Conservation (phyloP, 148 eudicot species). For the Fagopyrum esculentum region DNA sequence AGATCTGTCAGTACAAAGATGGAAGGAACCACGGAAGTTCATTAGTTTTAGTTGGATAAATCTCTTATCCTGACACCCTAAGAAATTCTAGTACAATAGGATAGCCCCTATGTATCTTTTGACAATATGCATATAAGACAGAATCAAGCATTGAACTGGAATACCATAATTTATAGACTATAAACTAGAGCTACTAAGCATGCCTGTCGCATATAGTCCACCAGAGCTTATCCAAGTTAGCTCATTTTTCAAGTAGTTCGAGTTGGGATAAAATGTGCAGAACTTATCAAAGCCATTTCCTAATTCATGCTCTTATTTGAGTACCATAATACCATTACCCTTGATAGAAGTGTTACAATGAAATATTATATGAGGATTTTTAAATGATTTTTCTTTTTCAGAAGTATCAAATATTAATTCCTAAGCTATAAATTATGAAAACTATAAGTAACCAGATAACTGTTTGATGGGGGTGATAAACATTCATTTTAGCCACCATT, state of each 20-base stretch:
- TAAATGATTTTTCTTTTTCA: too few species aligned
- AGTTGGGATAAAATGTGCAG: background rate
- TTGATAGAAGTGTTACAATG: background rate
- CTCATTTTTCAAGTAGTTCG: background rate
- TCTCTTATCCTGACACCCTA: background rate
- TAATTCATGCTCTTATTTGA: background rate
- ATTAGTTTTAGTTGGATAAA: background rate
- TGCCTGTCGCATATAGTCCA: background rate
- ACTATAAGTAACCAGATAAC: background rate
- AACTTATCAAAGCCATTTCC: background rate
- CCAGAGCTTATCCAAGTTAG: background rate
- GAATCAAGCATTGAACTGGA: background rate
- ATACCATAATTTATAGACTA: background rate
- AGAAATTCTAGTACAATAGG: too few species aligned
- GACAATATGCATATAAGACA: background rate
- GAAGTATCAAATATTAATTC: background rate
- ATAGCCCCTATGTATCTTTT: background rate
- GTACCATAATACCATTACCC: too few species aligned
- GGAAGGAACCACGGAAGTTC: background rate
- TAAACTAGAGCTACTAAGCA: background rate
- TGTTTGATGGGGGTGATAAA: background rate
- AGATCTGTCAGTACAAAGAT: constrained; percentile 45
- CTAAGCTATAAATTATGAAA: background rate
- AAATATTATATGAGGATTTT: too few species aligned
- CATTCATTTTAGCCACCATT: background rate